Conservation (phyloP, 345 rosid genomes). For the Pugionium dolabratum region DNA sequence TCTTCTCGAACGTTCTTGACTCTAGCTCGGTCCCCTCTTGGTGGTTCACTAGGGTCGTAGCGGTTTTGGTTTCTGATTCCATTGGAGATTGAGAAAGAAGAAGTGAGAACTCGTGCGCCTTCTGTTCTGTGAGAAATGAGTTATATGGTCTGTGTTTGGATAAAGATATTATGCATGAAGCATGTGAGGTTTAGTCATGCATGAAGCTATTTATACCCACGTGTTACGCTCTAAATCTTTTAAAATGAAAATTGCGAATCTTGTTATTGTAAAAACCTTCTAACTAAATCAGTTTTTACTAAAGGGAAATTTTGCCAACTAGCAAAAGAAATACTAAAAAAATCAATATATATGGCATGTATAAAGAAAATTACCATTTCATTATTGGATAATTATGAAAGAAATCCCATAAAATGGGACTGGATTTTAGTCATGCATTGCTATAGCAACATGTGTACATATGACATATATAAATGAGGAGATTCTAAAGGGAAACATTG, state of each 20-base stretch:
- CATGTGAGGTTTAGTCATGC: neutral
- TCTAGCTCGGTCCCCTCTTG: neutral
- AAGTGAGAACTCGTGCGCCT: neutral
- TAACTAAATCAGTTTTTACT: too few species aligned
- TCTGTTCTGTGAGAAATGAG: neutral
- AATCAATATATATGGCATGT: neutral
- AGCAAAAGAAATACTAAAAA: too few species aligned
- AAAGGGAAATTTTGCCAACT: too few species aligned
- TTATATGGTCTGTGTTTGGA: neutral
- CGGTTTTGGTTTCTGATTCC: neutral
- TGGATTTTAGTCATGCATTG: too few species aligned
- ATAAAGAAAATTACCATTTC: neutral
- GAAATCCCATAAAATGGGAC: neutral
- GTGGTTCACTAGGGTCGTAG: neutral
- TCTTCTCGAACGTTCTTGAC: conserved; percentile 1
- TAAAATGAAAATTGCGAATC: too few species aligned
- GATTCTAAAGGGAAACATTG: too few species aligned
- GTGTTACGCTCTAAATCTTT: neutral
- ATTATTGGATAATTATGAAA: neutral
- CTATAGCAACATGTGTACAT: too few species aligned
- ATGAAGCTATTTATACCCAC: conserved; percentile 17
- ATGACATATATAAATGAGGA: too few species aligned
- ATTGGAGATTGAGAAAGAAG: conserved; percentile 2
- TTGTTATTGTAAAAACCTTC: neutral
- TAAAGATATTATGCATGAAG: neutral